Percentiles rank a stretch among this genome's conserved stretches.
Evolutionary conservation across 2,329 filamentous ascomycete genomes (phyloP).

Genomic region (Penicillium sp.): DNA sequence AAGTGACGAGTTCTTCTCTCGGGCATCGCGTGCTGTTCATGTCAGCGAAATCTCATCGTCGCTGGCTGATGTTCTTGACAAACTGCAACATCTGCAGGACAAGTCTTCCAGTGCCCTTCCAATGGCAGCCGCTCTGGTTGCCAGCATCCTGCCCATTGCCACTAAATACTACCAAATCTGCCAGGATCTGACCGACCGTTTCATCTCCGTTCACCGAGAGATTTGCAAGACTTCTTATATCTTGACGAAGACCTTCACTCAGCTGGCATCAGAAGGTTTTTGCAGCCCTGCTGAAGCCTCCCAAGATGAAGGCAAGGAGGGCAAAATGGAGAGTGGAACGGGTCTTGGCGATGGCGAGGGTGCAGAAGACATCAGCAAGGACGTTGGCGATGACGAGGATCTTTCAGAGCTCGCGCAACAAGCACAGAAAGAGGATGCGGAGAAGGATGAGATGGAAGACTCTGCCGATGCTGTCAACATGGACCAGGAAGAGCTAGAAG

Average conservation of each 20-base stretch:
- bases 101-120: constrained; percentile 45
- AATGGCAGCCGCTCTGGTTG: constrained; percentile 60
- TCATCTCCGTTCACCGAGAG: constrained; percentile 67
- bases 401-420: constrained; percentile 88
- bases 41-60: constrained; percentile 56
- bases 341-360: constrained; percentile 94
- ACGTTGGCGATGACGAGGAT: constrained; percentile 91
- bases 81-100: constrained; percentile 51
- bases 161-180: constrained; percentile 70
- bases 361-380: constrained; percentile 96
- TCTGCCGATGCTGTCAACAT: constrained; percentile 53
- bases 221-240: constrained; percentile 74
- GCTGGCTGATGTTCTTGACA: constrained; percentile 48
- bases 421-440: constrained; percentile 62
- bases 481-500: constrained; percentile 87
- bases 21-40: constrained; percentile 62
- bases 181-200: constrained; percentile 59
- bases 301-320: constrained; percentile 67
- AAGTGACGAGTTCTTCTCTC: constrained; percentile 55
- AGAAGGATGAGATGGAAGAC: constrained; percentile 46
- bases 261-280: constrained; percentile 83
- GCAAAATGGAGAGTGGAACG: constrained; percentile 86
- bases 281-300: constrained; percentile 85
- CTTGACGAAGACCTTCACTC: constrained; percentile 74
- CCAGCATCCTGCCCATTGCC: constrained; percentile 69